Conservation (phyloP, 2,329 filamentous ascomycete genomes). For the Akanthomyces uredinophilus region DNA sequence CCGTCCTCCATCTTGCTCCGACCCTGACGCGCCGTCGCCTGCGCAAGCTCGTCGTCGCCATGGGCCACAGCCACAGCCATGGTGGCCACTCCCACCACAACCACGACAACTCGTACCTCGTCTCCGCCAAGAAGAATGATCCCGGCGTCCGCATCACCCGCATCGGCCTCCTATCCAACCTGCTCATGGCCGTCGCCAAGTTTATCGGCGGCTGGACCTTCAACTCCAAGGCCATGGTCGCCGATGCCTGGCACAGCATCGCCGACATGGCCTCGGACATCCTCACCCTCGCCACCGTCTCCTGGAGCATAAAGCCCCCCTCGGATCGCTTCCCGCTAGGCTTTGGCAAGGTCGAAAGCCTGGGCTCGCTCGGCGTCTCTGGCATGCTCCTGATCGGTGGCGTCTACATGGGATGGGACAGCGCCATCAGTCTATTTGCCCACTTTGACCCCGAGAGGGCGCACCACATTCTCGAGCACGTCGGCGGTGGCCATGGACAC, state of each 20-base stretch:
- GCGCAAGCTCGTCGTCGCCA: slow-evolving; percentile 17
- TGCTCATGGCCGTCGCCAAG: slow-evolving; percentile 91
- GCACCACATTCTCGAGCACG: slow-evolving; percentile 59
- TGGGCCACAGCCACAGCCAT: slow-evolving; percentile 30
- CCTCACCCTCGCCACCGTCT: slow-evolving; percentile 88
- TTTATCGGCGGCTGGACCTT: slow-evolving; percentile 89
- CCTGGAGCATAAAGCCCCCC: slow-evolving; percentile 83
- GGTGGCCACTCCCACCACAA: slow-evolving; percentile 60
- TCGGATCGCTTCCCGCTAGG: slow-evolving; percentile 80
- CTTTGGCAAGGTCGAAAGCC: slow-evolving; percentile 95
- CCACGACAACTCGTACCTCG: slow-evolving; percentile 87
- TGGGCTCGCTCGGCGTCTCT: slow-evolving; percentile 90
- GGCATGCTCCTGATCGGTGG: slow-evolving; percentile 85
- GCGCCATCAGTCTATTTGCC: slow-evolving; percentile 59
- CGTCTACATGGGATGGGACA: slow-evolving; percentile 84
- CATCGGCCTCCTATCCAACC: slow-evolving; percentile 67
- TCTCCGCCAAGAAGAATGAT: slow-evolving; percentile 74
- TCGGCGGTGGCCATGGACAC: slow-evolving; percentile 60
- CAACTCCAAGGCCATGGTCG: slow-evolving; percentile 87
- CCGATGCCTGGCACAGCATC: slow-evolving; percentile 92
- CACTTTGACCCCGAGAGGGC: slow-evolving; percentile 67
- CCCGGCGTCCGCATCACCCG: slow-evolving; percentile 61
- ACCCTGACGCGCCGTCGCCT: slow-evolving; percentile 18
- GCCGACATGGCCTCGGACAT: slow-evolving; percentile 94
- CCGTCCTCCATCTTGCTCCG: slow-evolving; percentile 19